Percentiles rank a stretch among this genome's conserved stretches.
phyloP scores from a whole-genome alignment of 768 basidiomycete species.

The Mrakia gelida region DNA sequence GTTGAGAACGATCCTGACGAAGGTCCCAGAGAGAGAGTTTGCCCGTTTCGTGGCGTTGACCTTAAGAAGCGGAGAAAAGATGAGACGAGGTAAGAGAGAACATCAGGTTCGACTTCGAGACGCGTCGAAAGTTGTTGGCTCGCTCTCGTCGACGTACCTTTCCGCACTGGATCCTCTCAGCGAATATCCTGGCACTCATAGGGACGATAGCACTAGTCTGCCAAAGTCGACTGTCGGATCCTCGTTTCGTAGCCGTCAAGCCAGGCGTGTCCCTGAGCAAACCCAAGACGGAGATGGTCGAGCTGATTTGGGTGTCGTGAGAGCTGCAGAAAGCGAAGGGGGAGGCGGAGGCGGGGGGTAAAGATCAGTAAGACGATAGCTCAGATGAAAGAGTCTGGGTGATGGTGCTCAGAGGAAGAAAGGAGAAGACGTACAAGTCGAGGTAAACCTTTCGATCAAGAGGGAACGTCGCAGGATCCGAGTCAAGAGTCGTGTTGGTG shows the following conservation, averaged over 20 bases:
- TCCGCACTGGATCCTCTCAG: background rate
- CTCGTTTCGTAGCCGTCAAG: background rate
- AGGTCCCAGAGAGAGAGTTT: background rate
- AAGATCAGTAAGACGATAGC: too few relatives aligned
- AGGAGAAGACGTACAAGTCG: conserved; percentile 46
- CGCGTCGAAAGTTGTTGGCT: too few relatives aligned
- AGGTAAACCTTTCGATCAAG: conserved; percentile 58
- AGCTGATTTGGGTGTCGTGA: conserved; percentile 29
- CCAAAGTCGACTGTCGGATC: background rate
- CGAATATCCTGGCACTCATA: background rate
- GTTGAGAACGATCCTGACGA: conserved; percentile 1
- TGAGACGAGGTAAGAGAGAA: background rate
- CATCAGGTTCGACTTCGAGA: background rate
- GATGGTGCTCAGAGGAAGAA: background rate
- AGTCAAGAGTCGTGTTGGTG: conserved; percentile 76
- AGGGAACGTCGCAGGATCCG: conserved; percentile 46
- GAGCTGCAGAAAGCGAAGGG: background rate
- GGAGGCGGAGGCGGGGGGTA: background rate
- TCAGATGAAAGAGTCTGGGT: background rate
- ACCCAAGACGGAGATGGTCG: conserved; percentile 38
- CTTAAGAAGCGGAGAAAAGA: background rate
- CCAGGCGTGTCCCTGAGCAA: conserved; percentile 43
- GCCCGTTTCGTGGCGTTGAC: too few relatives aligned
- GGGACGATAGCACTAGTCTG: background rate
- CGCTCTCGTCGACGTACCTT: background rate